A percentile compares a stretch with the other conserved stretches of the same genome.
These are phyloP conservation scores for Platanthera guangdongensis DNA, from an alignment of 106 monocot genomes.

Conservation along the genomic window DNA sequence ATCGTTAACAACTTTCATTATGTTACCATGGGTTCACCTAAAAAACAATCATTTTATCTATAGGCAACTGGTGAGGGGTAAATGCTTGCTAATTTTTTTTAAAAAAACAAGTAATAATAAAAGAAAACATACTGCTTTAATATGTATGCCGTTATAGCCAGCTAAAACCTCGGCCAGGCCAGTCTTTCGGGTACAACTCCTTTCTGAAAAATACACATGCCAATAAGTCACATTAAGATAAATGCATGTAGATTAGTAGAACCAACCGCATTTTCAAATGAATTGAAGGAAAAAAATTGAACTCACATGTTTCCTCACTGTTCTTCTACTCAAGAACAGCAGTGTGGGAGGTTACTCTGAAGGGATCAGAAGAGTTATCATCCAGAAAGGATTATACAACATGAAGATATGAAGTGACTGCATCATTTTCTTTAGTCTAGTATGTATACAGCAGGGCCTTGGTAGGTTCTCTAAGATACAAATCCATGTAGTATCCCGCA, in stretches of 20 bases:
- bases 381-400: conserved; percentile 63
- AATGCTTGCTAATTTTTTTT: neutral
- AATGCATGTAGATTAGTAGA: neutral
- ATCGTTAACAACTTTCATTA: too few species aligned
- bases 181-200: conserved; percentile 66
- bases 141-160: conserved; percentile 54
- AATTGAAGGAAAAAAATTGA: neutral
- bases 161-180: conserved; percentile 65
- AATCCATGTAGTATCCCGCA: conserved; percentile 62
- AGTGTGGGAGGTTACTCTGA: conserved; percentile 67
- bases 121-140: conserved; percentile 51
- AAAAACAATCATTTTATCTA: too few species aligned
- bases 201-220: conserved; percentile 37
- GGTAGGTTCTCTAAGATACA: conserved; percentile 38
- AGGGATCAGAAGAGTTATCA: conserved; percentile 62
- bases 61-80: too few species aligned
- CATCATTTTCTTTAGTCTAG: conserved; percentile 51
- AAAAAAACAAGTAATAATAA: too few species aligned
- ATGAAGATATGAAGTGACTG: conserved; percentile 86
- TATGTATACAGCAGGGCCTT: conserved; percentile 23
- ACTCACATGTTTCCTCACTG: conserved; percentile 76
- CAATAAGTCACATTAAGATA: conserved; percentile 2
- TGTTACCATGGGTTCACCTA: too few species aligned
- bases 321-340: conserved; percentile 86
- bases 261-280: neutral